Evolutionary conservation across 169 alveolate species (phyloP), one percentile per base, ranked within the genome.

Genomic region (Cryptosporidium meleagridis): DNA sequence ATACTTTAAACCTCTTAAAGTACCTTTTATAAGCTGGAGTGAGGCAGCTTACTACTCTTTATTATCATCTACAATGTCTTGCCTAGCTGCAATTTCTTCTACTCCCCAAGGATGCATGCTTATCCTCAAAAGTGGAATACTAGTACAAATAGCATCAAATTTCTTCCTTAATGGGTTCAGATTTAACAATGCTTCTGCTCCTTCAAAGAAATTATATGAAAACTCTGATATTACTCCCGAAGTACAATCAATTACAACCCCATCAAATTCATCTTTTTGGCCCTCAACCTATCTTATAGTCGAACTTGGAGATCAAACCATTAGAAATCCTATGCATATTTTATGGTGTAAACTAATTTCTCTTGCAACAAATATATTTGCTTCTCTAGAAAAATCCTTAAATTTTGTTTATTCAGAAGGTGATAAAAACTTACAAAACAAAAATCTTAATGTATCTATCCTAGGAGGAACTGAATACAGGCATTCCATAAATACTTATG

Each of bases 281-380:
- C 73, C 75, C 21, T 31, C 67, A n/a, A 65, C 89, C 14, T 80
- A 80, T 80, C 23, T 51, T 23, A 26, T 44, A n/a, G 55, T 80
- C 7, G 75, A 58, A 4, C 59, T 48, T 55, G 86, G 51, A 23
- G 68, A 80, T 35, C 45, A 35, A 26, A 80, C 75, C 8, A 62
- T 80, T 29, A 80, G 89, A 48, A 65, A 39, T 48, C 89, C 89
- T 21, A 62, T 80, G 75, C 89, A 80, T 41, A 39, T 80, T 12
- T 41, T 80, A 23, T 80, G 89, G 89, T 80, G 89, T 41, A 80
- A 26, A 21, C 52, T 80, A 21, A 59, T 80, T 29, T 80, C 65
- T 29, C 53, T 80, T 26, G 44, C 65, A 18, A 62, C 89, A 7
- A 80, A 59, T 29, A 51, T 80, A 18, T 59, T 80, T 31, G 39